Evolutionary conservation across 306 rosid genomes (phyloP).

Genomic region (Cercis canadensis): DNA sequence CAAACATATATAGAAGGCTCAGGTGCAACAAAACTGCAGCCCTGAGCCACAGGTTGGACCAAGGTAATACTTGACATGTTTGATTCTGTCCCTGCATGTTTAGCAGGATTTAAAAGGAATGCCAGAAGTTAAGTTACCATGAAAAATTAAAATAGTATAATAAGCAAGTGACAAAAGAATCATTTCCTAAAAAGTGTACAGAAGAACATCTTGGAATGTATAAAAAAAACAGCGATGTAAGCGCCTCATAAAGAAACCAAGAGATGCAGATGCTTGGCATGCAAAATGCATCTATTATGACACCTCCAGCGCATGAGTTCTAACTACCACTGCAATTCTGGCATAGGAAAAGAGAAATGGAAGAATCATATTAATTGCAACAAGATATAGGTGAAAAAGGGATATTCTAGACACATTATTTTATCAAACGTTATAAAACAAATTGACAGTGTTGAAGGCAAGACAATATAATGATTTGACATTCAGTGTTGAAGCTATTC

Average conservation of each 20-base stretch:
- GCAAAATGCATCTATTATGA: conserved; percentile 65
- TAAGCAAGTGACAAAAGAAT: conserved; percentile 26
- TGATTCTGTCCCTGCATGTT: conserved; percentile 42
- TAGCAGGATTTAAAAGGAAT: conserved; percentile 54
- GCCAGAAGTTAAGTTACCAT: conserved; percentile 47
- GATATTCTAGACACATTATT: background rate
- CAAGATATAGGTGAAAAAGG: background rate
- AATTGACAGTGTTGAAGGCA: background rate
- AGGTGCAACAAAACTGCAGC: conserved; percentile 36
- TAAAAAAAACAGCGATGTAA: conserved; percentile 2
- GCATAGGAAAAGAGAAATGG: conserved; percentile 14
- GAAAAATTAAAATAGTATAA: conserved; percentile 16
- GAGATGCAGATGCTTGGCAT: conserved; percentile 67
- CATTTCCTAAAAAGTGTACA: background rate
- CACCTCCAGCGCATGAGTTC: conserved; percentile 59
- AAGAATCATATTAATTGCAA: conserved; percentile 29
- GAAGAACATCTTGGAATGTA: conserved; percentile 11
- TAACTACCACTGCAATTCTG: conserved; percentile 66
- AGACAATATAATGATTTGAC: no score
- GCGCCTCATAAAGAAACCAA: conserved; percentile 74
- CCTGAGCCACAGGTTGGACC: conserved; percentile 39
- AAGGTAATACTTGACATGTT: conserved; percentile 35
- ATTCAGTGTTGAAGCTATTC: no score
- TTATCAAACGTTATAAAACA: background rate
- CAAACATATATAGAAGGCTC: conserved; percentile 66